Conservation (phyloP, 2,329 filamentous ascomycete genomes). For the Colletotrichum sp. region DNA sequence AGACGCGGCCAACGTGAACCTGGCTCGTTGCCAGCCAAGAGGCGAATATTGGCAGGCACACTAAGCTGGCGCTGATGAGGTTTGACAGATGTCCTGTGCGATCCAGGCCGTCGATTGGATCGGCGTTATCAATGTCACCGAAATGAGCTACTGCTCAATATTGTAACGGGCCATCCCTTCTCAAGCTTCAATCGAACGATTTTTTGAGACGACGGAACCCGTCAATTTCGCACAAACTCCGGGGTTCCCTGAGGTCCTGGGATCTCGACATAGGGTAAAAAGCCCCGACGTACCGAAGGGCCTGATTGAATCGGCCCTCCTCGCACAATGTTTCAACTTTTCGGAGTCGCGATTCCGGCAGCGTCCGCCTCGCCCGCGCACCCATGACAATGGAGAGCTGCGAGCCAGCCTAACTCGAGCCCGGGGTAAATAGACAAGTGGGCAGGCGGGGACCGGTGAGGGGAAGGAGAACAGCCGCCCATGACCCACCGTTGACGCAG, state of each 20-base stretch:
- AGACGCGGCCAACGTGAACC: background rate
- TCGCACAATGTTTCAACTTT: background rate
- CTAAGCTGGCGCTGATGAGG: background rate
- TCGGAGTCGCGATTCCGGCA: background rate
- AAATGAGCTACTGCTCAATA: background rate
- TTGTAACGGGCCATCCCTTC: background rate
- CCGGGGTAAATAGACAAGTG: background rate
- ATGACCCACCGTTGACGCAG: background rate
- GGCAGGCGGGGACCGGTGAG: background rate
- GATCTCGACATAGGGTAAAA: background rate
- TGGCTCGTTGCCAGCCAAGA: background rate
- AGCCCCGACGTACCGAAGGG: background rate
- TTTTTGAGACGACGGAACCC: background rate
- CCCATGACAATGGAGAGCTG: background rate
- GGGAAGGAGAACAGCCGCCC: background rate
- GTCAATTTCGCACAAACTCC: background rate
- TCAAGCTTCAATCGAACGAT: background rate
- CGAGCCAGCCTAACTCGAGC: background rate
- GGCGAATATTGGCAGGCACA: background rate
- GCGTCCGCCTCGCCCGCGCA: background rate
- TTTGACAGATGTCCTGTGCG: background rate
- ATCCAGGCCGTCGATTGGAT: background rate
- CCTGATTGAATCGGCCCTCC: background rate
- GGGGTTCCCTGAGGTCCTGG: background rate
- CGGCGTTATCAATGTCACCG: background rate